phyloP scores from a whole-genome alignment of 1,284 basidiomycete genomes.

The Heterobasidion annosum region DNA sequence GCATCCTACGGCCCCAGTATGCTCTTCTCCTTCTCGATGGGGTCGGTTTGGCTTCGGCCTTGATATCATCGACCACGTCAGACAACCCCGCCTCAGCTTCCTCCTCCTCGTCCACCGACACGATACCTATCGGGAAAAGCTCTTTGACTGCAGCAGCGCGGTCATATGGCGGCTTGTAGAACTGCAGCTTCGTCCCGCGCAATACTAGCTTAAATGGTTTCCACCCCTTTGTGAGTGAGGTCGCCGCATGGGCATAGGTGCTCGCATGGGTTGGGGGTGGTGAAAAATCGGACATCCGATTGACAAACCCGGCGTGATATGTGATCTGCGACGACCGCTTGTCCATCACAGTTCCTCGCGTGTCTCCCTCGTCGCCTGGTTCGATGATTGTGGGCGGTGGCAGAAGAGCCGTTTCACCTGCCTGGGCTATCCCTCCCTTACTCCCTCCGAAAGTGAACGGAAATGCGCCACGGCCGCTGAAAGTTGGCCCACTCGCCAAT shows the following conservation, averaged over 20 bases:
- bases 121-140: constrained; percentile 58
- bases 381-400: constrained; percentile 44
- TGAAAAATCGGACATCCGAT: constrained; percentile 49
- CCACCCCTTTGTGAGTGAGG: constrained; percentile 55
- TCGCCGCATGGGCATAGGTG: constrained; percentile 19
- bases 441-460: constrained; percentile 22
- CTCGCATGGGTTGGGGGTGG: constrained; percentile 23
- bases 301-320: constrained; percentile 65
- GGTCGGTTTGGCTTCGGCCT: constrained; percentile 17
- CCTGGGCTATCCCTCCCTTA: constrained; percentile 7
- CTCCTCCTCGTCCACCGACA: constrained; percentile 42
- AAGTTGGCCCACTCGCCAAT: constrained; percentile 8
- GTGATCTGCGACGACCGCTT: constrained; percentile 72
- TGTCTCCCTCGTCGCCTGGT: constrained; percentile 20
- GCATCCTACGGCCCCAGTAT: constrained; percentile 70
- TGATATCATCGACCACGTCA: constrained; percentile 25
- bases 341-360: constrained; percentile 7
- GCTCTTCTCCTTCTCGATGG: constrained; percentile 49
- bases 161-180: constrained; percentile 75
- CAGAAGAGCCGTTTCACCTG: constrained; percentile 28
- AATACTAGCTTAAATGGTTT: constrained; percentile 77
- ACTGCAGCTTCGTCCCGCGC: constrained; percentile 73
- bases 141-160: constrained; percentile 53
- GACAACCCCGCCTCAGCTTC: constrained; percentile 27
- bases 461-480: constrained; percentile 20